A percentile compares a stretch with the other conserved stretches of the same genome.
Conservation (phyloP, 2,329 filamentous ascomycete species). For the Aspergillus sp. region DNA sequence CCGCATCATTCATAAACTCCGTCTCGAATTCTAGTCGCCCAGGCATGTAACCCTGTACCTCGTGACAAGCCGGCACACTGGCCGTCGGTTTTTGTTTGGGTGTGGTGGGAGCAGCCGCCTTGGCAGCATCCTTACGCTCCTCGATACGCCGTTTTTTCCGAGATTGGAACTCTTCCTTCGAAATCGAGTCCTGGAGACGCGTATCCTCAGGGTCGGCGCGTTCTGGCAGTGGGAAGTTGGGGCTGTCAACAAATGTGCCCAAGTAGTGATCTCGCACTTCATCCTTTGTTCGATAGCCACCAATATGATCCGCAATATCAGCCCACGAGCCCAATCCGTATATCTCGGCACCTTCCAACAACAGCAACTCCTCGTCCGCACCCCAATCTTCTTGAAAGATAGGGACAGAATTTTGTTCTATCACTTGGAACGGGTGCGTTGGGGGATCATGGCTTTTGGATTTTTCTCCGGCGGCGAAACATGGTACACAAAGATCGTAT, state of each 20-base stretch:
- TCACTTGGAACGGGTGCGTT: constrained; percentile 86
- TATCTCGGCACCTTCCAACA: constrained; percentile 91
- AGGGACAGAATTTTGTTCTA: constrained; percentile 97
- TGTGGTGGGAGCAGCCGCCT: constrained; percentile 76
- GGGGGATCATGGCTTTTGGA: constrained; percentile 83
- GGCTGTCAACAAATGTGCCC: constrained; percentile 79
- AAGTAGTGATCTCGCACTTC: constrained; percentile 96
- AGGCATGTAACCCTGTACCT: constrained; percentile 98
- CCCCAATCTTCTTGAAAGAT: constrained; percentile 96
- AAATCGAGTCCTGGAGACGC: constrained; percentile 73
- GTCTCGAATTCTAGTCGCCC: constrained; percentile 96
- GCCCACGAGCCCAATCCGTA: constrained; percentile 97
- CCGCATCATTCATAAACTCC: constrained; percentile 95
- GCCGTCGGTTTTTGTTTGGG: constrained; percentile 96
- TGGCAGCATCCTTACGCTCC: constrained; percentile 81
- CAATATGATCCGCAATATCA: constrained; percentile 97
- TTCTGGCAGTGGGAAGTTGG: constrained; percentile 81
- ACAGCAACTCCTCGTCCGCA: constrained; percentile 90
- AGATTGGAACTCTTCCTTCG: constrained; percentile 88
- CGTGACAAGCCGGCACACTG: constrained; percentile 92
- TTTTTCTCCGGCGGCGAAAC: constrained; percentile 79
- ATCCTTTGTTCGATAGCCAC: constrained; percentile 89
- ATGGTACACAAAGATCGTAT: constrained; percentile 95
- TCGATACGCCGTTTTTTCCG: constrained; percentile 93
- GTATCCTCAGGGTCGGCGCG: constrained; percentile 81